Evolutionary conservation across 164 flowering plant species (phyloP), one percentile per base, ranked within the genome.

Genomic region (Berberis thunbergii): DNA sequence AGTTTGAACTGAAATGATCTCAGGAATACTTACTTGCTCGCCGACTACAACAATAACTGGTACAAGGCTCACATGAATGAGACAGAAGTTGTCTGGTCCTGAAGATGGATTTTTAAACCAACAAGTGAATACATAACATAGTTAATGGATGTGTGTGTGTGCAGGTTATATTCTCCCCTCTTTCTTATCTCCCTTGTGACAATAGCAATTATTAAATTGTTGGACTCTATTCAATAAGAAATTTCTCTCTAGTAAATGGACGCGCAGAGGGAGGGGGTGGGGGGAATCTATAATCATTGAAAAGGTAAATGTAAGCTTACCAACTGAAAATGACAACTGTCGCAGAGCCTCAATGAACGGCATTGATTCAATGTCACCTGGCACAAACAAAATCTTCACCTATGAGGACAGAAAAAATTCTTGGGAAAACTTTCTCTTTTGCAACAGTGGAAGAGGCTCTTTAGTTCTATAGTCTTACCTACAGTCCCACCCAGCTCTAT

Each of bases 281-380:
- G 13, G 4, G 39, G 2, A 13, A 11, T 26, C 1, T 0, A 4
- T n/a, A n/a, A 60, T 7, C 6, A 11, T 42, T 40, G 7, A 45
- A 38, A 60, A 57, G 43, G 12, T 40, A 57, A 64, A 53, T 45
- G 45, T n/a, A 62, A 52, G 7, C 86, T 74, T 77, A 95, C 99
- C 99, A 69, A 89, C 89, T 59, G 90, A 77, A 74, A 87, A 95
- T 38, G 89, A 89, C 54, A 95, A 71, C 67, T 95, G 99, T 5
- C 99, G 83, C 70, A 95, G 66, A 74, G 99, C 97, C 76, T 95
- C 99, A 46, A 89, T 86, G 67, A 95, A 95, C 68, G 99, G 97
- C 99, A 95, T 95, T 4, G 97, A 95, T 73, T 95, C 97, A 69
- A 91, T 95, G 70, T 95, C 99, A 77, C 97, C 99, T 91, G 52